A percentile compares a stretch with the other conserved stretches of the same genome.
phyloP scores from a whole-genome alignment of 352 stramenopile species.

The Elongisporangium undulatum region DNA sequence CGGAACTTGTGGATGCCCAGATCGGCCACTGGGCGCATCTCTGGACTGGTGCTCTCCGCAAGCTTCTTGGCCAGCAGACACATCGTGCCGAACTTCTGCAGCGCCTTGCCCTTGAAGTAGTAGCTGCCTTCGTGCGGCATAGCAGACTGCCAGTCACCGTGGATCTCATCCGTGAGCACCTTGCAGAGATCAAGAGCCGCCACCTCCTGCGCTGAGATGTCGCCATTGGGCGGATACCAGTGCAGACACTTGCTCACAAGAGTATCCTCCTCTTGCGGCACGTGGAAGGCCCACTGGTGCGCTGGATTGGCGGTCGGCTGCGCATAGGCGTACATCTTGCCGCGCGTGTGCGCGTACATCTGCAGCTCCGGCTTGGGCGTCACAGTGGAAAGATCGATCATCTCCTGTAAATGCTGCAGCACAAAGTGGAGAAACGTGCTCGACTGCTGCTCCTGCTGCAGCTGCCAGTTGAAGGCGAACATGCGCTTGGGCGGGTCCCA shows the following conservation, averaged over 20 bases:
- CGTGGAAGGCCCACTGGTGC: constrained; percentile 44
- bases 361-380: constrained; percentile 41
- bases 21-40: constrained; percentile 38
- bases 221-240: constrained; percentile 43
- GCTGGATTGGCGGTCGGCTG: constrained; percentile 6
- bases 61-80: constrained; percentile 64
- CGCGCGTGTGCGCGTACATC: constrained; percentile 72
- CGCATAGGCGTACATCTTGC: constrained; percentile 57
- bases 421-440: constrained; percentile 61
- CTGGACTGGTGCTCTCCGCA: constrained; percentile 45
- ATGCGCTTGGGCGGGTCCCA: neutral
- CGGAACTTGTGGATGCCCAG: constrained; percentile 44
- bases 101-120: constrained; percentile 80
- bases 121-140: constrained; percentile 67
- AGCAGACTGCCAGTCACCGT: constrained; percentile 49
- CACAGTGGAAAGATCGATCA: constrained; percentile 40
- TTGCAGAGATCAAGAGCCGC: constrained; percentile 28
- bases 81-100: constrained; percentile 80
- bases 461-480: constrained; percentile 62
- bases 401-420: constrained; percentile 46
- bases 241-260: constrained; percentile 35
- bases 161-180: constrained; percentile 55
- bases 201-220: constrained; percentile 28
- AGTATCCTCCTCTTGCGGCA: constrained; percentile 30
- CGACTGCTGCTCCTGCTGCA: constrained; percentile 10